Percentiles rank a stretch among this genome's conserved stretches.
These are phyloP conservation scores for Nemophila menziesii DNA, from an alignment of 257 asterid species.

Conservation along the genomic window DNA sequence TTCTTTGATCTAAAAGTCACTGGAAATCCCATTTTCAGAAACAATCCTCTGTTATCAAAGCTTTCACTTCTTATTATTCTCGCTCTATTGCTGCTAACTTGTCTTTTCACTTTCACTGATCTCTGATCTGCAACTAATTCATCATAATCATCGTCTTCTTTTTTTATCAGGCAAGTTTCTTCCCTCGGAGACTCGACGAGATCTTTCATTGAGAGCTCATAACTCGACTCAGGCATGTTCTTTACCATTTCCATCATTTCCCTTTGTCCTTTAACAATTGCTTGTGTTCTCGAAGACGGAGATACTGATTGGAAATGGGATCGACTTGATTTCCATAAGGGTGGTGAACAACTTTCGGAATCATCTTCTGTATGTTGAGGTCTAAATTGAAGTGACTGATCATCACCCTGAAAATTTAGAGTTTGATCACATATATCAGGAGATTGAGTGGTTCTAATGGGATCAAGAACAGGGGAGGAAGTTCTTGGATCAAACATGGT, in stretches of 20 bases:
- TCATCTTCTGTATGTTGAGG: conserved; percentile 21
- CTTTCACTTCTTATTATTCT: conserved; percentile 26
- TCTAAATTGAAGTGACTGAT: conserved; percentile 26
- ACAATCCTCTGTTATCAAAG: conserved; percentile 38
- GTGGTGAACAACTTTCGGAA: conserved; percentile 47
- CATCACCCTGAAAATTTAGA: conserved; percentile 7
- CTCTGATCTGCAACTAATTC: conserved; percentile 9
- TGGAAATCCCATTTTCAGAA: conserved; percentile 57
- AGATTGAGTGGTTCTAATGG: conserved; percentile 5
- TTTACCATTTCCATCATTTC: conserved; percentile 90
- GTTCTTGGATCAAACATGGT: conserved; percentile 43
- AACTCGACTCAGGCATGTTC: conserved; percentile 63
- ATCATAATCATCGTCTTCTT: conserved; percentile 4
- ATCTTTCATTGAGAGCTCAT: conserved; percentile 62
- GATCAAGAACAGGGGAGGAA: conserved; percentile 10
- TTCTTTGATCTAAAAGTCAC: conserved; percentile 29
- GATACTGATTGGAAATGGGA: conserved; percentile 26
- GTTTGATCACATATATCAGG: conserved; percentile 8
- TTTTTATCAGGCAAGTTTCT: conserved; percentile 7
- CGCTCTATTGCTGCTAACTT: conserved; percentile 24
- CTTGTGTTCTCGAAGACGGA: conserved; percentile 45
- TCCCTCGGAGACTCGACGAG: conserved; percentile 40
- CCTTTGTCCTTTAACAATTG: conserved; percentile 64
- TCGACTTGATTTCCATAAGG: conserved; percentile 44
- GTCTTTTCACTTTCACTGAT: conserved; percentile 19